A percentile compares a stretch with the other conserved stretches of the same genome.
phyloP scores from a whole-genome alignment of 768 basidiomycete genomes.

The Termitomyces sp. region DNA sequence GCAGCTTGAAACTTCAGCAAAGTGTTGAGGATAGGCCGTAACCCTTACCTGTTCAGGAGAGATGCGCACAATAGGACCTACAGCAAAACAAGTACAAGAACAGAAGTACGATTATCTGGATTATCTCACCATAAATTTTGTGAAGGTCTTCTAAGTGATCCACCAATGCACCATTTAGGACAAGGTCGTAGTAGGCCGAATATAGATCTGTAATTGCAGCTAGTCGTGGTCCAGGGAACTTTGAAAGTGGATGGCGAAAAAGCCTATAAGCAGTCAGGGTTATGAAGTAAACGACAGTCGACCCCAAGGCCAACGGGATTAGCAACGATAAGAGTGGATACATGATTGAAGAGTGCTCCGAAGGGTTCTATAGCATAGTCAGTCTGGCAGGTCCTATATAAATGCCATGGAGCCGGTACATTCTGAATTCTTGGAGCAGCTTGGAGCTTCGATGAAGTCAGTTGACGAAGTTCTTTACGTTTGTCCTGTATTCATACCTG shows the following conservation, averaged over 20 bases:
- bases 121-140: slow-evolving; percentile 2
- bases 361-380: no score
- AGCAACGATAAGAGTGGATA: not conserved
- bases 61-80: slow-evolving; percentile 1
- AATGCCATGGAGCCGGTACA: no score
- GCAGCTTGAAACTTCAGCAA: not conserved
- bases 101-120: not conserved
- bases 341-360: not conserved
- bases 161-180: not conserved
- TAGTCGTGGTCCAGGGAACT: slow-evolving; percentile 7
- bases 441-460: no score
- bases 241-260: slow-evolving; percentile 2
- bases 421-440: no score
- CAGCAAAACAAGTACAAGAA: not conserved
- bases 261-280: not conserved
- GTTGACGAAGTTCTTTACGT: no score
- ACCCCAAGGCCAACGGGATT: not conserved
- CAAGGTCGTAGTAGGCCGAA: slow-evolving; percentile 2
- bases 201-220: slow-evolving; percentile 7
- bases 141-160: slow-evolving; percentile 8
- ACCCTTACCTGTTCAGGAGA: not conserved
- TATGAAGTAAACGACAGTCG: not conserved
- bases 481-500: no score
- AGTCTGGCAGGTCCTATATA: no score
- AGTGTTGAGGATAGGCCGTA: not conserved